A percentile compares a stretch with the other conserved stretches of the same genome.
Conservation (phyloP, 768 basidiomycete species). For the Collybia sordida region DNA sequence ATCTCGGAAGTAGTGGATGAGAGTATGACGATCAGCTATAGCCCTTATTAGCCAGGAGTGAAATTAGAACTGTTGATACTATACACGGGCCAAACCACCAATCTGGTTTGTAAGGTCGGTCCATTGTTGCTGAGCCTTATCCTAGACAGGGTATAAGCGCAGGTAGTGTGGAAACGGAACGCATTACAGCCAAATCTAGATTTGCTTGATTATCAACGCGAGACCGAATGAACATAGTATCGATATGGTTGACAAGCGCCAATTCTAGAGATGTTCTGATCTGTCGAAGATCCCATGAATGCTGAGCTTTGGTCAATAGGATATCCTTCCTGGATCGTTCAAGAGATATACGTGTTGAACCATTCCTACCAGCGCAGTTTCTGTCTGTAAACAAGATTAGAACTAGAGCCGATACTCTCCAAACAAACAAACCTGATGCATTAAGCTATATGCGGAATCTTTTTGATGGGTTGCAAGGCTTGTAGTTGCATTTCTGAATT, state of each 20-base stretch:
- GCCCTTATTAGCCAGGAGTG: background rate
- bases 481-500: background rate
- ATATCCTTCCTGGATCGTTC: background rate
- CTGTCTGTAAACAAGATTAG: background rate
- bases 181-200: slow-evolving; percentile 11
- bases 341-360: background rate
- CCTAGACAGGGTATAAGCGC: slow-evolving; percentile 1
- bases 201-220: slow-evolving; percentile 8
- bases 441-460: background rate
- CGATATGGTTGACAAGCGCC: background rate
- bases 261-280: background rate
- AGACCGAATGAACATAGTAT: background rate
- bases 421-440: slow-evolving; percentile 6
- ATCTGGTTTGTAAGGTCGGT: slow-evolving; percentile 8
- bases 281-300: background rate
- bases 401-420: background rate
- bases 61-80: background rate
- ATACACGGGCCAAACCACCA: slow-evolving; percentile 10
- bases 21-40: slow-evolving; percentile 19
- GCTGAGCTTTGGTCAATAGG: background rate
- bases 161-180: background rate
- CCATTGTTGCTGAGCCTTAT: slow-evolving; percentile 11
- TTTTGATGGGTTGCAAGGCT: slow-evolving; percentile 5
- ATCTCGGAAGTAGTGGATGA: slow-evolving; percentile 20
- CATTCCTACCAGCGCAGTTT: background rate